Base-by-base conservation (phyloP, 2,329 filamentous ascomycete genomes). In the Trichoderma atroviride region DNA sequence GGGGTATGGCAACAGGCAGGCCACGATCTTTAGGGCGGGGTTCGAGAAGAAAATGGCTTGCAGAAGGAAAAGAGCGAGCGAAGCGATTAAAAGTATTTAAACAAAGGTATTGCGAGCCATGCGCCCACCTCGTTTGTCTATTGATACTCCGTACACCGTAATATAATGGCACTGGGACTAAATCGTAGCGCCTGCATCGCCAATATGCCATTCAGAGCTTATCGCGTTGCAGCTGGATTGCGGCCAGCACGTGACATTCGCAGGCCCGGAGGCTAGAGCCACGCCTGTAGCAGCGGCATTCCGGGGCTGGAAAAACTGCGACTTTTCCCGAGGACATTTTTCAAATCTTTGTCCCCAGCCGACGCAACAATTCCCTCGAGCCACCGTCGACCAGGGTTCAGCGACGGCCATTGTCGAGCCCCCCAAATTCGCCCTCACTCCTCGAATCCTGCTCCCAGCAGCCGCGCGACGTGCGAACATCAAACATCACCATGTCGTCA, bases 401-500 rank as follows among this genome's bases (percentile, higher is more conserved):
- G 84, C 82, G 79, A 81, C 79, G 79, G 75, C 79, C 78, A 78
- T 79, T 78, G 77, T 78, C 80, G 75, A 77, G 76, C 76, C 74
- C 70, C 71, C 75, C 73, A 78, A 75, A 75, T 75, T 75, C 78
- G 76, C 74, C 74, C 75, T 76, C 73, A 76, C 75, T 75, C 74
- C 76, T 75, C 76, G 76, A 77, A 77, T 75, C 75, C 75, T 76
- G 76, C 76, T 76, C 74, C 73, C 78, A 78, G 75, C 75, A 76
- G 74, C 79, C 78, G 80, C 80, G 79, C 80, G 78, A 71, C 79
- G 80, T 80, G 79, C 83, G 77, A 79, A 78, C 75, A 79, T 75
- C 77, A 76, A 79, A 78, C 75, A 79, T 75, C 77, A 76, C 82
- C 83, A 91, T 91, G 88, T 87, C 88, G 82, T 84, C 87, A 74